Percentiles rank a stretch among this genome's conserved stretches.
Evolutionary conservation across 2,329 filamentous ascomycete genomes (phyloP).

Genomic region (Daldinia eschscholtzii): DNA sequence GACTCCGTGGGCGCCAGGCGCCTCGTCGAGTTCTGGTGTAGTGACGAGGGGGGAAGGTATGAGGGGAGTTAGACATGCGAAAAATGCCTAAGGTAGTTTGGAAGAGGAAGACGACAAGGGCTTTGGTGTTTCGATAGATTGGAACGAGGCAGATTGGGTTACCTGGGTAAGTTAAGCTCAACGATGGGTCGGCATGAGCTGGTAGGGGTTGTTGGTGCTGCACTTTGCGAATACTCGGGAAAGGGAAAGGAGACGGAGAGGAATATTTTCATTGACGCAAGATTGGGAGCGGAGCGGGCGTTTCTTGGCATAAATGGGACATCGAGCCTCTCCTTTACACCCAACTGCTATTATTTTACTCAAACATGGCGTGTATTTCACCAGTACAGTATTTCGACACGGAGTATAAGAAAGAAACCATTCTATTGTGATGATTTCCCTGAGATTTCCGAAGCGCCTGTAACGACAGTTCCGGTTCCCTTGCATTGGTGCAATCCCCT

Average conservation of each 20-base stretch:
- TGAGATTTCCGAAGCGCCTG: conserved; percentile 26
- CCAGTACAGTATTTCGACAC: conserved; percentile 1
- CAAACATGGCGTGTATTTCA: conserved; percentile 11
- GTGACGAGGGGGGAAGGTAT: conserved; percentile 62
- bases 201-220: conserved; percentile 24
- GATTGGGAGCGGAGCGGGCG: conserved; percentile 18
- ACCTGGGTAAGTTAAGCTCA: neutral
- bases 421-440: conserved; percentile 15
- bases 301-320: conserved; percentile 30
- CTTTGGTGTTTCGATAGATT: conserved; percentile 8
- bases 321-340: conserved; percentile 15
- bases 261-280: neutral
- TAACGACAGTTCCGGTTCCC: conserved; percentile 18
- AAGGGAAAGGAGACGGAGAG: conserved; percentile 8
- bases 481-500: conserved; percentile 25
- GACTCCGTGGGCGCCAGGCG: conserved; percentile 76
- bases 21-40: conserved; percentile 79
- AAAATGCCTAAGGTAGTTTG: too few species aligned
- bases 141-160: conserved; percentile 1
- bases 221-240: conserved; percentile 14
- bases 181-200: conserved; percentile 5
- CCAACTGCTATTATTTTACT: conserved; percentile 17
- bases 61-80: conserved; percentile 53
- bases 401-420: conserved; percentile 5
- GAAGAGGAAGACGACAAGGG: neutral